A percentile compares a stretch with the other conserved stretches of the same genome.
Conservation (phyloP, 2,329 filamentous ascomycete genomes). For the Cladorrhinum sp. region DNA sequence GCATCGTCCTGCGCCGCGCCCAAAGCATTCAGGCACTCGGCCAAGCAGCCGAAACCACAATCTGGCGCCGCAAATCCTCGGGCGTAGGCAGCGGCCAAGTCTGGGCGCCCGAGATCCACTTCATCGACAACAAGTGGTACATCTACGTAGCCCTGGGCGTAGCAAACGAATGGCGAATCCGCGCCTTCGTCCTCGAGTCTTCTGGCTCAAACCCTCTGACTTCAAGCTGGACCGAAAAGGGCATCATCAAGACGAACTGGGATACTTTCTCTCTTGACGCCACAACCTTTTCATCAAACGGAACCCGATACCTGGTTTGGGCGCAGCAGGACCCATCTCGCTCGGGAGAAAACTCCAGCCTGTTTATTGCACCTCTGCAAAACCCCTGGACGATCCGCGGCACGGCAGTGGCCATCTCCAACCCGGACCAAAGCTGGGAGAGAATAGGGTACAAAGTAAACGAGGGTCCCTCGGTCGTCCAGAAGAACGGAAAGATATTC, state of each 20-base stretch:
- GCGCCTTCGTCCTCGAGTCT: conserved; percentile 31
- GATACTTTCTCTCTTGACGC: conserved; percentile 34
- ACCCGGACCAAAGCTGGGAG: conserved; percentile 22
- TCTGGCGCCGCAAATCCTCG: conserved; percentile 39
- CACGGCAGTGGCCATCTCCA: conserved; percentile 22
- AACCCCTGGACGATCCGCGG: conserved; percentile 32
- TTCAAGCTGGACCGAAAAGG: conserved; percentile 31
- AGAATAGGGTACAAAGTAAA: conserved; percentile 27
- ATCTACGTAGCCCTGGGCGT: conserved; percentile 44
- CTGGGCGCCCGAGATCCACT: conserved; percentile 56
- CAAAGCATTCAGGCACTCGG: conserved; percentile 20
- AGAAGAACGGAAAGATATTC: conserved; percentile 24
- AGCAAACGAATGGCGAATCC: conserved; percentile 26
- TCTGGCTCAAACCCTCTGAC: conserved; percentile 29
- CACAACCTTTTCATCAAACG: conserved; percentile 30
- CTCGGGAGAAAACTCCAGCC: conserved; percentile 25
- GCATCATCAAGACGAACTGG: conserved; percentile 30
- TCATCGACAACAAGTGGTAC: conserved; percentile 50
- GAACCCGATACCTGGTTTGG: conserved; percentile 32
- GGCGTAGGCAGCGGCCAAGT: conserved; percentile 44
- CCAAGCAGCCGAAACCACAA: conserved; percentile 24
- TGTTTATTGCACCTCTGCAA: conserved; percentile 28
- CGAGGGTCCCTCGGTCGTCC: conserved; percentile 22
- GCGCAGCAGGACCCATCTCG: conserved; percentile 30
- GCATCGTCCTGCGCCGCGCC: conserved; percentile 23